These are phyloP conservation scores for Metschnikowia gelsemii DNA, from an alignment of 805 yeast genomes.

Conservation along the genomic window DNA sequence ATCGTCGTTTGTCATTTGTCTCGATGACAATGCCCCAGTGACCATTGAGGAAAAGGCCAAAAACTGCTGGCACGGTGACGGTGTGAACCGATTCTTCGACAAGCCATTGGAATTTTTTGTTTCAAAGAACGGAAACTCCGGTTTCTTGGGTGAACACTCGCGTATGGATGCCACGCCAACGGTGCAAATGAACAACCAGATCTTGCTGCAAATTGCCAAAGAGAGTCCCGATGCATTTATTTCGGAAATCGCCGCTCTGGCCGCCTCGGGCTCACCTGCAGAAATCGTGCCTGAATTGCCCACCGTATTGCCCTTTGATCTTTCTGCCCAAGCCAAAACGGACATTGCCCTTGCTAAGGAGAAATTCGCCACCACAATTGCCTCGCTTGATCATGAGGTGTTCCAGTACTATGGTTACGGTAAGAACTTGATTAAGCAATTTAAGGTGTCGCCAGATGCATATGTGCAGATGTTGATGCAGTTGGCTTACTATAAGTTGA, in stretches of 20 bases:
- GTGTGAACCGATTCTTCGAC: slow-evolving; percentile 85
- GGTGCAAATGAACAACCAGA: slow-evolving; percentile 75
- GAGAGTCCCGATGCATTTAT: slow-evolving; percentile 39
- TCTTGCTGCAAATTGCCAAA: slow-evolving; percentile 56
- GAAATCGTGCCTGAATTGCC: slow-evolving; percentile 20
- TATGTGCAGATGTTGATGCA: slow-evolving; percentile 88
- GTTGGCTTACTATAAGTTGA: slow-evolving; percentile 80
- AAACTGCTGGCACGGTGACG: slow-evolving; percentile 94
- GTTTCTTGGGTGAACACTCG: slow-evolving; percentile 95
- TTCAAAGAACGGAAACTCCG: slow-evolving; percentile 80
- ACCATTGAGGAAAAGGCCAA: slow-evolving; percentile 82
- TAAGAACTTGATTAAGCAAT: slow-evolving; percentile 77
- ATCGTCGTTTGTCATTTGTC: slow-evolving; percentile 75
- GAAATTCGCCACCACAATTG: slow-evolving; percentile 57
- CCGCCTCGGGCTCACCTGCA: slow-evolving; percentile 8
- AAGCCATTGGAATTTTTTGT: slow-evolving; percentile 86
- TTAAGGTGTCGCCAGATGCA: slow-evolving; percentile 91
- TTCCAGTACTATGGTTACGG: slow-evolving; percentile 85
- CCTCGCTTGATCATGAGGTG: slow-evolving; percentile 69
- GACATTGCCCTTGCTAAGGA: slow-evolving; percentile 56
- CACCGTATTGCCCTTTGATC: slow-evolving; percentile 51
- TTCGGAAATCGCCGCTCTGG: slow-evolving; percentile 25
- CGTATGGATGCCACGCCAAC: slow-evolving; percentile 99
- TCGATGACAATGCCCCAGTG: slow-evolving; percentile 71
- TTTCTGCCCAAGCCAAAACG: slow-evolving; percentile 49